Base-by-base conservation (phyloP, 2,329 filamentous ascomycete genomes). In the Aspergillus neotritici region DNA sequence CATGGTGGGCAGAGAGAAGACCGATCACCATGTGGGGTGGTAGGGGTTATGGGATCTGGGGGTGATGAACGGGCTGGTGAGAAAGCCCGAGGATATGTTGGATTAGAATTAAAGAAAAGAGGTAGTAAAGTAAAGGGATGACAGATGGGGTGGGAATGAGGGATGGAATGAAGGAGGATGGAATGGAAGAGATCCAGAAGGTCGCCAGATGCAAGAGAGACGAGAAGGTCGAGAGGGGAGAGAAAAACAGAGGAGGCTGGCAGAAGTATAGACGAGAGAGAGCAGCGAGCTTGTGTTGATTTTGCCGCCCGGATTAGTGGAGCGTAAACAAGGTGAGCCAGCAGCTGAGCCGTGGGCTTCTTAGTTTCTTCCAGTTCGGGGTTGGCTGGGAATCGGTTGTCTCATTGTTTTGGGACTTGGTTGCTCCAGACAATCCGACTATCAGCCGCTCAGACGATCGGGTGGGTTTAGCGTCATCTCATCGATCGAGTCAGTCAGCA, bases 1-100 rank as follows among this genome's bases (percentile, higher is more conserved):
- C 64, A 66, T 67, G 54, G 49, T 61, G 58, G 58, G 57, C 58
- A 57, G 50, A 54, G 46, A 60, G 49, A 41, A 44, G 39, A 51
- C 46, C 42, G 45, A 53, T 53, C 51, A 61, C 48, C 61, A 64
- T 63, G 55, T 58, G 60, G 51, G 40, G 47, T 46, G 38, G 41
- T n/a, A 38, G 34, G 30, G 13, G 35, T n/a, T n/a, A 25, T 31
- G 41, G 31, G 14, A 29, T 21, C 6, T 12, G 28, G n/a, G n/a
- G n/a, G 8, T 21, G 34, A 37, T 7, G 7, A 25, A 9, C 21
- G 21, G 35, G 35, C 17, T 38, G 13, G 6, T 17, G 36, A 21
- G 13, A 21, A 29, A 38, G 36, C 35, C 29, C 17, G n/a, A 13
- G 35, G 17, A 10, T n/a, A n/a, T n/a, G 17, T 13, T n/a, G 4